These are phyloP conservation scores for Sarocladium brachiariae DNA, from an alignment of 2,329 filamentous ascomycete genomes.

Conservation along the genomic window DNA sequence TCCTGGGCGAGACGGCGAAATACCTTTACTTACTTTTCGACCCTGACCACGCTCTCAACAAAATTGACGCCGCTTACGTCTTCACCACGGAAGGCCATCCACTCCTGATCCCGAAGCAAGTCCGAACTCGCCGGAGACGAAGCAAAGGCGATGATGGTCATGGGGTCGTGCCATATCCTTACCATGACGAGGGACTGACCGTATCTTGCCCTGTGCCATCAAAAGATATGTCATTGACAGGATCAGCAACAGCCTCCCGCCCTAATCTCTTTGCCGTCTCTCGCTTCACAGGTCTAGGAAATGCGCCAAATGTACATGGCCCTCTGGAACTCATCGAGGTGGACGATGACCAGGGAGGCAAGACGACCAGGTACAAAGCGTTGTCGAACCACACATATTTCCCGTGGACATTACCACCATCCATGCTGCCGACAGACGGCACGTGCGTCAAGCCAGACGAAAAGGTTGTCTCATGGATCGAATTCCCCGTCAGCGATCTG, in stretches of 20 bases:
- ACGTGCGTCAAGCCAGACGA: conserved; percentile 67
- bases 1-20: conserved; percentile 91
- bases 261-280: conserved; percentile 84
- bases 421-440: conserved; percentile 68
- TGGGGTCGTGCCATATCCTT: conserved; percentile 12
- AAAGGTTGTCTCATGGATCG: conserved; percentile 62
- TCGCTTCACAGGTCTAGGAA: conserved; percentile 72
- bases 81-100: conserved; percentile 97
- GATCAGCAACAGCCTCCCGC: conserved; percentile 74
- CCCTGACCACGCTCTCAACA: conserved; percentile 77
- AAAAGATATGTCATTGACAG: conserved; percentile 54
- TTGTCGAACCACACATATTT: conserved; percentile 78
- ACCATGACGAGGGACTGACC: conserved; percentile 39
- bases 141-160: not conserved
- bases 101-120: conserved; percentile 62
- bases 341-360: conserved; percentile 40
- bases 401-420: conserved; percentile 82
- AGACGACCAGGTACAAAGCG: conserved; percentile 34
- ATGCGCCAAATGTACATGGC: conserved; percentile 60
- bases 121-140: not conserved
- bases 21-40: conserved; percentile 93
- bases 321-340: conserved; percentile 29
- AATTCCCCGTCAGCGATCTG: conserved; percentile 47
- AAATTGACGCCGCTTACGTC: conserved; percentile 77
- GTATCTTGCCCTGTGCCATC: conserved; percentile 63